These are phyloP conservation scores for Piper longum DNA, from an alignment of 164 flowering plant species.

Conservation along the genomic window DNA sequence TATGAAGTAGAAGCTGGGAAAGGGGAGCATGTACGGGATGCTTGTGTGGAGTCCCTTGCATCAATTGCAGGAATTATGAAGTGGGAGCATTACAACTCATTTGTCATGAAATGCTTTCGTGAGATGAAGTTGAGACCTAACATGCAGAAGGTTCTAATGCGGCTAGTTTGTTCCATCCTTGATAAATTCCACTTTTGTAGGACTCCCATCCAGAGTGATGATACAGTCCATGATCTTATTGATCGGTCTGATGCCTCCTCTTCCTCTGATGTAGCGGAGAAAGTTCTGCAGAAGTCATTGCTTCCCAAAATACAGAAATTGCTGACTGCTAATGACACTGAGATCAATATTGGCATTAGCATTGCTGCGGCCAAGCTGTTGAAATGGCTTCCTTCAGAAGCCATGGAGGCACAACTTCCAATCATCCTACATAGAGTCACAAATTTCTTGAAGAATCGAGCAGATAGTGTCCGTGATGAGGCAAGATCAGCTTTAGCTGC, in stretches of 20 bases:
- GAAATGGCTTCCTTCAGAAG: constrained; percentile 65
- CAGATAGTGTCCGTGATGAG: constrained; percentile 77
- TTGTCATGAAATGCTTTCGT: constrained; percentile 54
- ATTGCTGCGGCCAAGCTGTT: constrained; percentile 64
- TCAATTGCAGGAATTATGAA: constrained; percentile 58
- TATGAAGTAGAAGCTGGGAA: constrained; percentile 56
- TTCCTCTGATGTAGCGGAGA: constrained; percentile 30
- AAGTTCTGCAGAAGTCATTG: constrained; percentile 34
- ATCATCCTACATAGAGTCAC: constrained; percentile 60
- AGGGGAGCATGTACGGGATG: constrained; percentile 58
- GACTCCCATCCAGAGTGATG: constrained; percentile 11
- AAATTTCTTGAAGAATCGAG: constrained; percentile 61
- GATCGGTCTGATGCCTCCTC: neutral
- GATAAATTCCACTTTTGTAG: constrained; percentile 56
- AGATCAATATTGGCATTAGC: constrained; percentile 48
- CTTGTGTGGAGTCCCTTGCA: constrained; percentile 72
- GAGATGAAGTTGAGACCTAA: constrained; percentile 48
- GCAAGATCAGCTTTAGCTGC: constrained; percentile 84
- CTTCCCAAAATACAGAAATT: constrained; percentile 66
- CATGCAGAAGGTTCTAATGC: constrained; percentile 48
- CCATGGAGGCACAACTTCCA: constrained; percentile 66
- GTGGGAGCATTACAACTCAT: constrained; percentile 57
- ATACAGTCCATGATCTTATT: neutral
- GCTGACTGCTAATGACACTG: constrained; percentile 45
- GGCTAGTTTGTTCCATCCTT: constrained; percentile 60